phyloP scores from a whole-genome alignment of 345 rosid genomes.

The Kandelia obovata region DNA sequence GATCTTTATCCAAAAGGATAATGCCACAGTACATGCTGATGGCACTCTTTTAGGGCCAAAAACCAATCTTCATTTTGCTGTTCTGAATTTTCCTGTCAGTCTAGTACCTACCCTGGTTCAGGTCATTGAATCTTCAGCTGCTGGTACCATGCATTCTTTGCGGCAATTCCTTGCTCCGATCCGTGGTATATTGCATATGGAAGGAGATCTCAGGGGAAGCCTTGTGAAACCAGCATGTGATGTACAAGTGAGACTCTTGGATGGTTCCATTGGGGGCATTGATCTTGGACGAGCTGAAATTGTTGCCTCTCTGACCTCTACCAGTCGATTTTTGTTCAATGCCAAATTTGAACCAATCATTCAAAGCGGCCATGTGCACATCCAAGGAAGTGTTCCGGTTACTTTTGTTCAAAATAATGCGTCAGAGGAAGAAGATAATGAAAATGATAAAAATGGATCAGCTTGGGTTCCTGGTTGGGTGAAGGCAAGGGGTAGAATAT shows the following conservation, averaged over 20 bases:
- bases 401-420: constrained; percentile 55
- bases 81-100: constrained; percentile 90
- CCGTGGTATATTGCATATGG: constrained; percentile 92
- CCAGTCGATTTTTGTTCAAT: constrained; percentile 86
- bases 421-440: constrained; percentile 59
- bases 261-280: constrained; percentile 92
- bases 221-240: constrained; percentile 95
- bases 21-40: constrained; percentile 96
- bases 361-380: constrained; percentile 93
- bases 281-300: constrained; percentile 95
- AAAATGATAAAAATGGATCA: constrained; percentile 49
- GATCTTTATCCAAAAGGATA: constrained; percentile 87
- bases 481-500: constrained; percentile 58
- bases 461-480: constrained; percentile 69
- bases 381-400: constrained; percentile 95
- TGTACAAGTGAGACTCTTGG: constrained; percentile 91
- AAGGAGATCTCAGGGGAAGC: constrained; percentile 97
- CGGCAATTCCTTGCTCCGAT: constrained; percentile 80
- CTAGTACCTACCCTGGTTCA: constrained; percentile 89
- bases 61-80: constrained; percentile 96
- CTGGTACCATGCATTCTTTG: constrained; percentile 74
- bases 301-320: constrained; percentile 88
- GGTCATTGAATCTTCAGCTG: constrained; percentile 86
- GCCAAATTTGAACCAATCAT: constrained; percentile 86
- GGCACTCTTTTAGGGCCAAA: constrained; percentile 89